Evolutionary conservation across 2,329 filamentous ascomycete species (phyloP), one percentile per base, ranked within the genome.

Genomic region (Bimuria novae-zelandiae): DNA sequence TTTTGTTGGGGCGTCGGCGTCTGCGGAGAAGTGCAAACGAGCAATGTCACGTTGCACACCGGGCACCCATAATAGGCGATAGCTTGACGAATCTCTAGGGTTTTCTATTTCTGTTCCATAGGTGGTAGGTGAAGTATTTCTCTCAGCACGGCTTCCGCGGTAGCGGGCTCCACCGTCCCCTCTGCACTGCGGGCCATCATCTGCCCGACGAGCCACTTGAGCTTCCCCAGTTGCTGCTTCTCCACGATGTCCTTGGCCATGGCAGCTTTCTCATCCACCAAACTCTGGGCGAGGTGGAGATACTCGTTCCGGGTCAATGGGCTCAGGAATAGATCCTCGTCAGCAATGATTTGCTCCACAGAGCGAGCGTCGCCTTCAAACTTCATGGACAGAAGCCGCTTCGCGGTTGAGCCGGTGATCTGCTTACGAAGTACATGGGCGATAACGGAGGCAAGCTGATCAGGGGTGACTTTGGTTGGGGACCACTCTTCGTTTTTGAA

Each of bases 141-240:
- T 51, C 76, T 76, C 29, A 89, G 68, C 10, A 83, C 76, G 52
- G 75, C 72, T 67, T 82, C 81, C 8, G 85, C 86, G 62, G 79
- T 79, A 51, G 77, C 76, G 4, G 86, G 82, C 69, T 88, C 84
- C 6, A 89, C 80, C 1, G 82, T 82, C 0, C 85, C 85, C 54
- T 84, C 82, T 23, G 80, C 78, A 23, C 83, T 84, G 55, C 76
- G 73, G 39, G 82, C 77, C 73, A 89, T 85, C 82, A 89, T 87
- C 69, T 87, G 83, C 10, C 87, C 87, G 12, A 89, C 81, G 61
- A 89, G 82, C 77, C 82, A 89, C 62, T 84, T 85, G 6, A 87
- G 69, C 70, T 89, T 89, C n/a, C 84, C 84, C 25, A 77, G 75
- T 59, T 87, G 84, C 0, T 82, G 80, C 63, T 83, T 85, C 41